Evolutionary conservation across 768 basidiomycete genomes (phyloP).

Genomic region (Guyanaporus albipodus): DNA sequence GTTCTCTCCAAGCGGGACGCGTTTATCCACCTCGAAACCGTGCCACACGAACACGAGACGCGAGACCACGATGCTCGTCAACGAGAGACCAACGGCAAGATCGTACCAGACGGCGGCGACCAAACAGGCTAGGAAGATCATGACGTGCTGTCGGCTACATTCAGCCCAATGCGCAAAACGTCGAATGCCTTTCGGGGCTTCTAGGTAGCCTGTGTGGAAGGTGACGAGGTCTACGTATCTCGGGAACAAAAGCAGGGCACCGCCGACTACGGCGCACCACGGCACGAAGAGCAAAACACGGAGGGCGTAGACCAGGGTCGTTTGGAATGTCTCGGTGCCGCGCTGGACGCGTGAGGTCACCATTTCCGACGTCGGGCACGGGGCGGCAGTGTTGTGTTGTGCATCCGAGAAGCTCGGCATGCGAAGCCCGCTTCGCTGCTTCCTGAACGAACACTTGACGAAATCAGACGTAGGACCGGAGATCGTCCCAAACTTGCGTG

Average conservation of each 20-base stretch:
- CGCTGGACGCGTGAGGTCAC: neutral
- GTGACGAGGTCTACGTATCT: slow-evolving; percentile 23
- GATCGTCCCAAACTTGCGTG: slow-evolving; percentile 25
- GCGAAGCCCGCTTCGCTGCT: slow-evolving; percentile 6
- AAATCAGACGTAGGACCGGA: slow-evolving; percentile 19
- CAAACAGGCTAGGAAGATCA: slow-evolving; percentile 31
- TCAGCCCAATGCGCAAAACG: slow-evolving; percentile 38
- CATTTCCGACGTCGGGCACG: neutral
- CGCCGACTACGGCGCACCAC: slow-evolving; percentile 36
- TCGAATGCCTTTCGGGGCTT: slow-evolving; percentile 29
- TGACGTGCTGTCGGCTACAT: slow-evolving; percentile 32
- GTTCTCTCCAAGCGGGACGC: slow-evolving; percentile 29
- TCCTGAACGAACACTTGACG: slow-evolving; percentile 2
- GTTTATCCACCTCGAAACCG: slow-evolving; percentile 20
- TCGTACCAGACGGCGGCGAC: slow-evolving; percentile 19
- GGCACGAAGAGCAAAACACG: slow-evolving; percentile 30
- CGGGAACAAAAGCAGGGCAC: slow-evolving; percentile 30
- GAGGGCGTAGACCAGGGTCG: slow-evolving; percentile 1
- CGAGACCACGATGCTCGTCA: slow-evolving; percentile 14
- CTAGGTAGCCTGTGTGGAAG: slow-evolving; percentile 29
- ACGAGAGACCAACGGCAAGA: slow-evolving; percentile 15
- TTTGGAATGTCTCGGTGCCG: neutral
- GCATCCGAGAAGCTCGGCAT: slow-evolving; percentile 14
- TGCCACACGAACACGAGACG: slow-evolving; percentile 30
- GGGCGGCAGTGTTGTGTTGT: neutral